Base-by-base conservation (phyloP, 306 rosid species). In the Heteromeles arbutifolia region DNA sequence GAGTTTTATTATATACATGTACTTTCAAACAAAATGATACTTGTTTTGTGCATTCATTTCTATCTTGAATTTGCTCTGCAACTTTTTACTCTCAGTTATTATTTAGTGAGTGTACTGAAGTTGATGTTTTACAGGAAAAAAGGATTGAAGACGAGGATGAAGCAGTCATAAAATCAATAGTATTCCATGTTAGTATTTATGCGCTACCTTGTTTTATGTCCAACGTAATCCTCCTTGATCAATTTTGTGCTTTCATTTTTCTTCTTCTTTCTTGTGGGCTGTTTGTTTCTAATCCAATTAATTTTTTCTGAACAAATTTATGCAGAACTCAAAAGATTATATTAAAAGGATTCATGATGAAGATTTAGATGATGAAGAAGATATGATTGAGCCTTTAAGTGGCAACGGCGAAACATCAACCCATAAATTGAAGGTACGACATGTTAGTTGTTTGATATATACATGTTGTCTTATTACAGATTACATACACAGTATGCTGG, bases 81-180 rank as follows among this genome's bases (percentile, higher is more conserved):
- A 21, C 73, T 41, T 26, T 39, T 50, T 6, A 26, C 31, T 65
- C 24, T 18, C n/a, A 3, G 67, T 67, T 75, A 79, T n/a, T 45
- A 57, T 79, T 26, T 67, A 39, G 19, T 65, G 29, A 61, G 37
- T 41, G 69, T 39, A 59, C 74, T 69, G 43, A 67, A 54, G 21
- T 44, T 81, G 44, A 19, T 76, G 34, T 84, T 65, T 13, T 84
- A 72, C 84, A 94, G 96, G 93, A 88, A 81, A 85, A 86, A 81
- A 87, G 81, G 72, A 68, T 92, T 31, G 98, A 92, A 78, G 95
- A 92, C 78, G 96, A 90, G 81, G 98, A 94, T 80, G 97, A 94
- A 86, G 93, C 92, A 3, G 61, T 90, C 70, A 77, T 94, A 81
- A 94, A 84, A 76, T 86, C 98, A 44, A 76, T 92, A 39, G 78